Evolutionary conservation across 2,329 filamentous ascomycete genomes (phyloP).

Genomic region (Exophiala lecanii-corni): DNA sequence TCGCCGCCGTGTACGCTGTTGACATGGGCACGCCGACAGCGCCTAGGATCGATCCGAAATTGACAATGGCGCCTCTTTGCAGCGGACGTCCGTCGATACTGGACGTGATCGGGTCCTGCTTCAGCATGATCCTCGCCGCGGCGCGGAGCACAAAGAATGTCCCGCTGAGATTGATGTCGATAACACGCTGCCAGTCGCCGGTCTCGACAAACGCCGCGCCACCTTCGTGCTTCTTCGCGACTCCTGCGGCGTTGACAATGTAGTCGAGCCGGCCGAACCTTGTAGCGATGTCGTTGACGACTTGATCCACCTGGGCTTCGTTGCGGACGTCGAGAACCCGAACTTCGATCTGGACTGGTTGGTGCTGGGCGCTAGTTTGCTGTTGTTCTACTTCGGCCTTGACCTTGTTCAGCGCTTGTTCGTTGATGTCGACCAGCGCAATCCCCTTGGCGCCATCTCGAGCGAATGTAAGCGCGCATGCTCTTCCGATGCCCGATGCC

Average conservation of each 20-base stretch:
- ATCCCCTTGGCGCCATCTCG: slow-evolving; percentile 13
- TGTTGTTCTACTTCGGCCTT: slow-evolving; percentile 2
- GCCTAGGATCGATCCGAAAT: slow-evolving; percentile 50
- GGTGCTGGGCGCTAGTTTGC: not conserved
- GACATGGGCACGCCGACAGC: slow-evolving; percentile 42
- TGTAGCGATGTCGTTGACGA: slow-evolving; percentile 51
- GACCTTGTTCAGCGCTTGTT: slow-evolving; percentile 4
- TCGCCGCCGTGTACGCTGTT: slow-evolving; percentile 40
- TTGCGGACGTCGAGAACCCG: slow-evolving; percentile 44
- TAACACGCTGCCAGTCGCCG: slow-evolving; percentile 37
- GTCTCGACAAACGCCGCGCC: slow-evolving; percentile 26
- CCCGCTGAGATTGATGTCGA: slow-evolving; percentile 43
- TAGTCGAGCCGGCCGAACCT: slow-evolving; percentile 44
- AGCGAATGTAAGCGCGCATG: slow-evolving; percentile 11
- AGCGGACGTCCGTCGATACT: slow-evolving; percentile 31
- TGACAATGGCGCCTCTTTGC: slow-evolving; percentile 48
- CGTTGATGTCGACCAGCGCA: slow-evolving; percentile 12
- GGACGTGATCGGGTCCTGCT: slow-evolving; percentile 39
- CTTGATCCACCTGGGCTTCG: slow-evolving; percentile 48
- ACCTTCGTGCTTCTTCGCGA: slow-evolving; percentile 27
- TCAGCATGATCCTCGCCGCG: slow-evolving; percentile 41
- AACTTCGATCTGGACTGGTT: slow-evolving; percentile 1
- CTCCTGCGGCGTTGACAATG: slow-evolving; percentile 28
- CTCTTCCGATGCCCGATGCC: slow-evolving; percentile 16
- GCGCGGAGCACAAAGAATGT: slow-evolving; percentile 42